Percentiles rank a stretch among this genome's conserved stretches.
Evolutionary conservation across 306 rosid species (phyloP).

Genomic region (Gleditsia sinensis): DNA sequence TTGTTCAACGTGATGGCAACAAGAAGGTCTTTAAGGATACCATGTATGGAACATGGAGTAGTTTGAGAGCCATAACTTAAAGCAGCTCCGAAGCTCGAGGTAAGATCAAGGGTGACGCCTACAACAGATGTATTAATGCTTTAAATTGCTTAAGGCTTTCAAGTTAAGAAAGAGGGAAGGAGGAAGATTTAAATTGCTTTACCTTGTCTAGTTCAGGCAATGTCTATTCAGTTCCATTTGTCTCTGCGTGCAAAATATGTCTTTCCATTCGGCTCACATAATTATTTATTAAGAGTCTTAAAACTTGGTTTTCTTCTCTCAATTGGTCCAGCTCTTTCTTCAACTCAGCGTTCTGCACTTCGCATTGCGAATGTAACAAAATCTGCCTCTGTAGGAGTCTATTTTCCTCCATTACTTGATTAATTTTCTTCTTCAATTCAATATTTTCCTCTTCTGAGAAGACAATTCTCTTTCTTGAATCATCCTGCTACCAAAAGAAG

Average conservation of each 20-base stretch:
- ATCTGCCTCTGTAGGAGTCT: constrained; percentile 35
- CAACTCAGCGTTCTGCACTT: constrained; percentile 41
- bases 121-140: not conserved
- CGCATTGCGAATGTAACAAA: constrained; percentile 22
- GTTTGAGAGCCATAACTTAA: not conserved
- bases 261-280: constrained; percentile 32
- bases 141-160: not conserved
- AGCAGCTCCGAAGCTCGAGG: not conserved
- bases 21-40: not conserved
- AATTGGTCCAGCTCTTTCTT: constrained; percentile 42
- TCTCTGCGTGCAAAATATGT: constrained; percentile 35
- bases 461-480: constrained; percentile 34
- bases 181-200: constrained; percentile 2
- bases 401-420: constrained; percentile 43
- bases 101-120: constrained; percentile 4
- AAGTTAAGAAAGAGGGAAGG: not conserved
- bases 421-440: constrained; percentile 40
- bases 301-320: constrained; percentile 39
- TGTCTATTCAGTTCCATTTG: constrained; percentile 37
- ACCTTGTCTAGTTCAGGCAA: not conserved
- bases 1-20: constrained; percentile 7
- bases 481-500: constrained; percentile 41
- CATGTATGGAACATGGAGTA: not conserved
- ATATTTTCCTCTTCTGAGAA: constrained; percentile 41
- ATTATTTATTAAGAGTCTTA: constrained; percentile 24